Base-by-base conservation (phyloP, 1,284 basidiomycete species). In the Rhodotorula sp. region DNA sequence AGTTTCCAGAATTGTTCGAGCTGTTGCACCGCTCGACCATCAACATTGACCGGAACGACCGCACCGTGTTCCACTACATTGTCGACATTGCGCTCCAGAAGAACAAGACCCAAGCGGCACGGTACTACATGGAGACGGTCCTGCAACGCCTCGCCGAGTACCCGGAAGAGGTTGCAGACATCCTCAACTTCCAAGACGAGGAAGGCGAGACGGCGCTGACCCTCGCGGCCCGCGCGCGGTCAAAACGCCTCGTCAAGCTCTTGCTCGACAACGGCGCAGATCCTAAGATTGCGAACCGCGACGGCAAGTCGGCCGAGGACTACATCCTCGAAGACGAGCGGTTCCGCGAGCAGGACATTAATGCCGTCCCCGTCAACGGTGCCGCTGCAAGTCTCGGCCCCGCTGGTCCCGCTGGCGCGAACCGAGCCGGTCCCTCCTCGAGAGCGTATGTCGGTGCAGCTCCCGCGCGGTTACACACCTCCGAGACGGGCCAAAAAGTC, bases 121-220 rank as follows among this genome's bases (percentile, higher is more conserved):
- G 95, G 30, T 99, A 99, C 83, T 99, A 99, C 82, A 93, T 99
- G 91, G 96, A 99, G 82, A 96, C 93, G 4, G 90, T 99, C 66
- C 85, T 99, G 67, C 86, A 85, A 59, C 87, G 95, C 56, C 85
- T 99, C 26, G 85, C 91, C n/a, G 94, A 97, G 79, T 99, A 93
- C 81, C 95, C 95, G 4, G 91, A 91, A 77, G 96, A 99, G 81
- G 84, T 99, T 24, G 93, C 94, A 49, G 96, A 99, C 79, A 94
- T 99, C 62, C 93, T 99, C 82, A 99, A 99, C 80, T 99, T 99
- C 81, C 96, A 96, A 80, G 96, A 99, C 80, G 94, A 98, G 79
- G 96, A 99, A 77, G 95, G 95, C 46, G 96, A 99, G 83, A 98
- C 96, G 20, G 93, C 96, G 17, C 83, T 99, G 69, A 99, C 96